Base-by-base conservation (phyloP, 257 asterid genomes). In the Capsicum chinense region DNA sequence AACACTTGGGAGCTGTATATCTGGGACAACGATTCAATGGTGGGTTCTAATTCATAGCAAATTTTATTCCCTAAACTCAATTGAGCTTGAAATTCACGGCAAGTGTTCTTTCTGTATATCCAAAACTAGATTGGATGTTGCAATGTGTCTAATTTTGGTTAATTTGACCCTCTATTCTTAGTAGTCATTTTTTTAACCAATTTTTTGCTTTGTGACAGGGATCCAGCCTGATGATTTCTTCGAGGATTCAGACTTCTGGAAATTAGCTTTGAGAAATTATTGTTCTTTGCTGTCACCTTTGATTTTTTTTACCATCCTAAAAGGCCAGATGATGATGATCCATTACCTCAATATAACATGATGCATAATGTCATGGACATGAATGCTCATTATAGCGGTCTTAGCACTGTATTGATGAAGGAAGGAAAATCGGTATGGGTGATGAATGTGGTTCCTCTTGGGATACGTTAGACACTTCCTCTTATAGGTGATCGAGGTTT, bases 251-350 rank as follows among this genome's bases (percentile, higher is more conserved):
- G 92, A 89, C 86, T 91, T 91, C 85, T 93, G 95, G 98, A 95
- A 91, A 92, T 89, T 94, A 71, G 86, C 97, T 67, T 88, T 92
- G 82, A 89, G 91, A 86, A 91, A 93, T 85, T 97, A 93, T 91
- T 97, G 99, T 98, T 93, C 99, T 26, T 86, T 95, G 91, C 97
- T 97, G 62, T 93, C 98, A 87, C 99, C 99, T 56, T 89, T 96
- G 84, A 94, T 96, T 85, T 96, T 96, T 95, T 98, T 58, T 98
- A 94, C 91, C 98, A 94, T 90, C 99, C 99, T n/a, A 95, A 95
- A 87, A 93, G 99, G 89, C 97, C 98, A 7, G 97, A 97, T 67
- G 98, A 95, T 79, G 99, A 95, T 88, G 99, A 96, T 73, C 99
- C 99, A 9, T 83, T 90, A 85, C 95, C 98, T 85, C 99, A 98